Conservation (phyloP, 371 early-diverging fungal species). For the Mucor plumbeus region DNA sequence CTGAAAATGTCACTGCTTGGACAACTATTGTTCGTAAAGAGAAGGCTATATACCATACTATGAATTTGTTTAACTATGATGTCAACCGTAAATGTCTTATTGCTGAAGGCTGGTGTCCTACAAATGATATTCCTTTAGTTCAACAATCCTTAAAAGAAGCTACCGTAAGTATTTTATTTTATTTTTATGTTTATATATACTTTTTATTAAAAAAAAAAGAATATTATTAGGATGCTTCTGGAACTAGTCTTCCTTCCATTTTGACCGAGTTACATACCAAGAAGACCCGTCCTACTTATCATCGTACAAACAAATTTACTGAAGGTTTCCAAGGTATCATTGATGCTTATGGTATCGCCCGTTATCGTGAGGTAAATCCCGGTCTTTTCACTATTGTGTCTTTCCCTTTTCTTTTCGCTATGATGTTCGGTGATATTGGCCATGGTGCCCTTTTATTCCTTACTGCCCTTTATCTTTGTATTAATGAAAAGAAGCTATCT, state of each 20-base stretch:
- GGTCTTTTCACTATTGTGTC: constrained; percentile 97
- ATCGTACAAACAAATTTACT: constrained; percentile 96
- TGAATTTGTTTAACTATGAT: constrained; percentile 95
- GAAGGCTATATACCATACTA: constrained; percentile 92
- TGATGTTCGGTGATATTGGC: constrained; percentile 99
- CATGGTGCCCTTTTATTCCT: constrained; percentile 92
- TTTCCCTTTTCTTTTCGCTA: constrained; percentile 99
- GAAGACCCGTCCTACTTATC: constrained; percentile 94
- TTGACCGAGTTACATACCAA: constrained; percentile 84
- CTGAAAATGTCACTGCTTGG: constrained; percentile 85
- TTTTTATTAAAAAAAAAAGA: too few species aligned
- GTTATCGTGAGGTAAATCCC: constrained; percentile 99
- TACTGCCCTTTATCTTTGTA: constrained; percentile 79
- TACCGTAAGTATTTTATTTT: constrained; percentile 17
- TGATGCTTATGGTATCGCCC: constrained; percentile 99
- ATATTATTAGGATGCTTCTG: constrained; percentile 27
- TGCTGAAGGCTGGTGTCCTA: constrained; percentile 97
- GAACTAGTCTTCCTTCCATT: constrained; percentile 86
- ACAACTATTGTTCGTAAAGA: constrained; percentile 90
- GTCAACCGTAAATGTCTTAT: constrained; percentile 89
- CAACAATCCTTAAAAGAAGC: constrained; percentile 83
- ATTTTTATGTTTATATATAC: too few species aligned
- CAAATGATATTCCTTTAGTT: constrained; percentile 74
- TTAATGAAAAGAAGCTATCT: constrained; percentile 82
- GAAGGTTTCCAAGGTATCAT: constrained; percentile 97